Evolutionary conservation across 2,329 filamentous ascomycete genomes (phyloP), one percentile per base, ranked within the genome.

Genomic region (Colletotrichum viniferum): DNA sequence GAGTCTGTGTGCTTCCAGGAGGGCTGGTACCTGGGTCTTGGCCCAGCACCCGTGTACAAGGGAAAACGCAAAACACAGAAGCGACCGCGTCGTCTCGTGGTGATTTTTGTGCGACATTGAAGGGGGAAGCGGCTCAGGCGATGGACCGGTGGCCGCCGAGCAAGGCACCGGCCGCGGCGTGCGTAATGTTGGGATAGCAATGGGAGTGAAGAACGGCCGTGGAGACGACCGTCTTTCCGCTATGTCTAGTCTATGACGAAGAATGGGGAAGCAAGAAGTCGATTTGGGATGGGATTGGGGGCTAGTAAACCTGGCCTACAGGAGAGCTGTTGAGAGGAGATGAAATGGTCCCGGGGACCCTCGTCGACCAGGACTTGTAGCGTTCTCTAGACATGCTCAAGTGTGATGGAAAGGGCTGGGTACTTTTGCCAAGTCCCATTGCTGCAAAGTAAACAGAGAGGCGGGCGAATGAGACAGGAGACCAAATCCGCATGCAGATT

Each of bases 41-140:
- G 55, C 38, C 21, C 26, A 34, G n/a, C 9, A 68, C 28, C 28
- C 26, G 26, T 68, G 48, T 63, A 5, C 69, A 32, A 73, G 32
- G 56, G 14, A 61, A 64, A 73, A 75, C 21, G 32, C 13, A 64
- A 56, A 60, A 48, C 56, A 55, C n/a, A 43, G 36, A 62, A 61
- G 34, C 30, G 32, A 66, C 28, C 36, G 36, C 34, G 72, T n/a
- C 28, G 56, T 69, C 56, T 34, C 34, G 32, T 58, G 66, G 56
- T 60, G 63, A 58, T 34, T 72, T 28, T 24, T 63, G 69, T 74
- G 73, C 69, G 32, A 74, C 73, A 36, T 36, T 58, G 43, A 10
- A 65, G 55, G 24, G 36, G 34, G 21, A 21, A 34, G 56, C 36
- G 55, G 21, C 55, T 52, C 30, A 63, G 62, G 58, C 68, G 38